These are phyloP conservation scores for Dactylis glomerata DNA, from an alignment of 176 grass and related monocot genomes.

Conservation along the genomic window DNA sequence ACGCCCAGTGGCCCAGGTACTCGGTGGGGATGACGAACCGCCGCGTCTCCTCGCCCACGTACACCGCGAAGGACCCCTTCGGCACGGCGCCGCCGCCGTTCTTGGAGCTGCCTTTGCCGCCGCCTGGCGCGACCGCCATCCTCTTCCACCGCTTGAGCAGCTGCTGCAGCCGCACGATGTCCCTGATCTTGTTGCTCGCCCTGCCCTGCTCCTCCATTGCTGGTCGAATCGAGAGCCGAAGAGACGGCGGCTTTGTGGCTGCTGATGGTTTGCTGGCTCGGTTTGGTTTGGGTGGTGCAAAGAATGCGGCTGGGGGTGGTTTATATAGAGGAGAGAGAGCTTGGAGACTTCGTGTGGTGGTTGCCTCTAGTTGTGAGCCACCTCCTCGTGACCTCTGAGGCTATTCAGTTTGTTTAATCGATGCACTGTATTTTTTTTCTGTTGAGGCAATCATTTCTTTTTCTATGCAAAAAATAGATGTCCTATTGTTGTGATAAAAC, in stretches of 20 bases:
- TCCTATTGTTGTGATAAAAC: background rate
- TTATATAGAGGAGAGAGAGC: conserved; percentile 17
- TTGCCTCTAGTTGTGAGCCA: conserved; percentile 17
- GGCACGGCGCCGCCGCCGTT: conserved; percentile 39
- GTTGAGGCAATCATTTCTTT: background rate
- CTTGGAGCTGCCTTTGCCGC: background rate
- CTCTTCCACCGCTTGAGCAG: conserved; percentile 89
- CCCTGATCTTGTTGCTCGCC: conserved; percentile 79
- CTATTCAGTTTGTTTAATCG: conserved; percentile 27
- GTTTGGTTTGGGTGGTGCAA: background rate
- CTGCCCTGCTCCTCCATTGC: conserved; percentile 40
- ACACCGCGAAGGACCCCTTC: conserved; percentile 77
- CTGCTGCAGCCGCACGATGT: conserved; percentile 79
- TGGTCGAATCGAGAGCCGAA: background rate
- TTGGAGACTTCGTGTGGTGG: background rate
- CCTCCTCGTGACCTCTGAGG: conserved; percentile 26
- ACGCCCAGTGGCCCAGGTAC: conserved; percentile 69
- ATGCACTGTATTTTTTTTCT: background rate
- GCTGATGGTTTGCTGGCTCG: background rate
- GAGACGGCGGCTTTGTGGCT: background rate
- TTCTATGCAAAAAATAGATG: background rate
- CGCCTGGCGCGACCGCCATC: conserved; percentile 39
- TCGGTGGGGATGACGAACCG: conserved; percentile 94
- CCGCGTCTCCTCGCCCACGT: conserved; percentile 83
- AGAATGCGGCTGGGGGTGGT: background rate